phyloP scores from a whole-genome alignment of 306 rosid species.

The Benincasa hispida region DNA sequence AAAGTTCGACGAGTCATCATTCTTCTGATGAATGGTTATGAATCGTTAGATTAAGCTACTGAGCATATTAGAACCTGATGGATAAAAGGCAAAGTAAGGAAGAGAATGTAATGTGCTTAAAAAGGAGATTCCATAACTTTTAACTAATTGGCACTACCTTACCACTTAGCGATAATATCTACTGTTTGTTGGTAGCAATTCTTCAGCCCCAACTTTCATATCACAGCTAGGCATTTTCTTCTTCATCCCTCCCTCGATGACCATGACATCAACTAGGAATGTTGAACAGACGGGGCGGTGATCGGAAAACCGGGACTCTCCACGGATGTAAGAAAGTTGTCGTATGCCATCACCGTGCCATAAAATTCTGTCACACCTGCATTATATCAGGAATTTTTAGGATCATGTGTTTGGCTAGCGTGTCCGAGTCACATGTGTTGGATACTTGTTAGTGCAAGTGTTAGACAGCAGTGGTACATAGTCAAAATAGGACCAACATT shows the following conservation, averaged over 20 bases:
- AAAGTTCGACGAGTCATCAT: conserved; percentile 3
- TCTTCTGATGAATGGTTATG: conserved; percentile 3
- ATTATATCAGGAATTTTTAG: conserved; percentile 12
- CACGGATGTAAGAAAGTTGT: conserved; percentile 52
- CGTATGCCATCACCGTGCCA: conserved; percentile 80
- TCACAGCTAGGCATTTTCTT: conserved; percentile 27
- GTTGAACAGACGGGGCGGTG: conserved; percentile 81
- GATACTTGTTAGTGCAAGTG: too few species aligned
- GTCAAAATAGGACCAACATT: too few species aligned
- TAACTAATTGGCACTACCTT: neutral
- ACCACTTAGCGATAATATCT: conserved; percentile 14
- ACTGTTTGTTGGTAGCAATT: conserved; percentile 32
- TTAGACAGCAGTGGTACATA: too few species aligned
- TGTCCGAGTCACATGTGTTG: too few species aligned
- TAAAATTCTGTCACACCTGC: conserved; percentile 92
- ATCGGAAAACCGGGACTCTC: conserved; percentile 70
- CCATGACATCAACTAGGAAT: conserved; percentile 51
- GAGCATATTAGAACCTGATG: neutral
- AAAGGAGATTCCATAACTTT: neutral
- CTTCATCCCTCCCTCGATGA: conserved; percentile 26
- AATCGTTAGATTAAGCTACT: neutral
- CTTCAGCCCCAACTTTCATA: conserved; percentile 34
- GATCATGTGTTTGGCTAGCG: neutral
- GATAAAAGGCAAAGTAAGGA: neutral
- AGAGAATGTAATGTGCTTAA: neutral